phyloP scores from a whole-genome alignment of 2,329 filamentous ascomycete genomes.

The Sarocladiaceae sp. region DNA sequence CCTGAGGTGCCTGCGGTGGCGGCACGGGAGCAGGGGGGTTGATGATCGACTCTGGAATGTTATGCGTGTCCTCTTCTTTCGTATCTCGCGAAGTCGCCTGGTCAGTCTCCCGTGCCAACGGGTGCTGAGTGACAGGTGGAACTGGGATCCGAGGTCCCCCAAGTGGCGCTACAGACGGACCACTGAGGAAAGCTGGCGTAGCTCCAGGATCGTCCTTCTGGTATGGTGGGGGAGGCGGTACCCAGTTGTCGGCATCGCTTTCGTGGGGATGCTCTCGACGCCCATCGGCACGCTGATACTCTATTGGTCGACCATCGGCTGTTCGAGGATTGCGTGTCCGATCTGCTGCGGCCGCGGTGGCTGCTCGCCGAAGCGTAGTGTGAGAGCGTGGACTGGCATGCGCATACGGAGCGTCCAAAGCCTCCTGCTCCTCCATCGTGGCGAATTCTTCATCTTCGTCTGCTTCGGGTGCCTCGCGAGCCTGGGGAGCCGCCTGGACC shows the following conservation, averaged over 20 bases:
- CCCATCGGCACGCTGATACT: slow-evolving; percentile 66
- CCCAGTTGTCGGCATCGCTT: slow-evolving; percentile 86
- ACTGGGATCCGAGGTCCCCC: slow-evolving; percentile 19
- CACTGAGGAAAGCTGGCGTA: slow-evolving; percentile 51
- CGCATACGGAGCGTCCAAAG: slow-evolving; percentile 67
- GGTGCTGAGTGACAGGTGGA: slow-evolving; percentile 18
- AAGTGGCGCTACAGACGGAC: slow-evolving; percentile 36
- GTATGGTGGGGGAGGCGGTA: slow-evolving; percentile 80
- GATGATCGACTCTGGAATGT: slow-evolving; percentile 3
- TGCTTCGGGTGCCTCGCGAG: background rate
- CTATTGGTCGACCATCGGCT: slow-evolving; percentile 47
- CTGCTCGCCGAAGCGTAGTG: slow-evolving; percentile 66
- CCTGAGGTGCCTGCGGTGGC: background rate
- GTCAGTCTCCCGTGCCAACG: background rate
- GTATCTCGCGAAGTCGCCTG: background rate
- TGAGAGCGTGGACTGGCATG: slow-evolving; percentile 68
- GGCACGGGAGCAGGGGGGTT: background rate
- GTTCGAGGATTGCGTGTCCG: slow-evolving; percentile 61
- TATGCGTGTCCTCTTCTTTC: background rate
- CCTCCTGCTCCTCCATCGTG: slow-evolving; percentile 53
- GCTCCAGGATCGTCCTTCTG: slow-evolving; percentile 59
- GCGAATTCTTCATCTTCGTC: slow-evolving; percentile 38
- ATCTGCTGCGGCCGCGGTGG: slow-evolving; percentile 71
- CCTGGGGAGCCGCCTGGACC: slow-evolving; percentile 20
- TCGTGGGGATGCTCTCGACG: slow-evolving; percentile 74